Conservation (phyloP, 2,329 filamentous ascomycete genomes). For the Hysterium pulicare region DNA sequence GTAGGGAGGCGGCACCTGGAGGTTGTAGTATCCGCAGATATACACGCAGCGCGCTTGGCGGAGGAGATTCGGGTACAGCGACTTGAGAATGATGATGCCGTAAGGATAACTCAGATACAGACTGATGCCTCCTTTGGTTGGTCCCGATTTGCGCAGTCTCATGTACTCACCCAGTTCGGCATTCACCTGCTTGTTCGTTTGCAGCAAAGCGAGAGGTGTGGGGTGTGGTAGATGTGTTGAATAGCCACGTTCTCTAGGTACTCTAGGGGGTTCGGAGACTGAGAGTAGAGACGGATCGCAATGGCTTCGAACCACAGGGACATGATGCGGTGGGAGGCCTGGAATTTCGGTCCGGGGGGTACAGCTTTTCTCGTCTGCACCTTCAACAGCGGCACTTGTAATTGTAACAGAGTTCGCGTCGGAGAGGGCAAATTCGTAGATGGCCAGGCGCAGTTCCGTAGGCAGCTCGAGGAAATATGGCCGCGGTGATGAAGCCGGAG, state of each 20-base stretch:
- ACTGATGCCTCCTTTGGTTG: constrained; percentile 30
- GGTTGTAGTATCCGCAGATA: constrained; percentile 38
- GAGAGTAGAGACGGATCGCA: constrained; percentile 35
- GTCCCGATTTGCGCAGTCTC: constrained; percentile 10
- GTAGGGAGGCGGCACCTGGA: constrained; percentile 4
- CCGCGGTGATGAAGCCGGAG: not conserved
- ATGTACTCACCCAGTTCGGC: constrained; percentile 36
- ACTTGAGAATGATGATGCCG: constrained; percentile 39
- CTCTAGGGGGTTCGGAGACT: constrained; percentile 21
- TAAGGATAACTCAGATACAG: constrained; percentile 41
- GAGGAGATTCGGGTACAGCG: constrained; percentile 37
- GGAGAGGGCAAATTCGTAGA: constrained; percentile 40
- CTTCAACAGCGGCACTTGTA: constrained; percentile 33
- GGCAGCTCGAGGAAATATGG: constrained; percentile 29
- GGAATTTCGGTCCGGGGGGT: constrained; percentile 24
- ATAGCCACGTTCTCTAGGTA: constrained; percentile 3
- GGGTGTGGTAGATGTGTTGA: constrained; percentile 13
- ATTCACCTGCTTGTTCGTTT: constrained; percentile 32
- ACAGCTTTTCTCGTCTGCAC: constrained; percentile 18
- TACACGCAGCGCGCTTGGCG: constrained; percentile 40
- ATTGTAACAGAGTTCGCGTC: constrained; percentile 38
- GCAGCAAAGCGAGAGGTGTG: constrained; percentile 23
- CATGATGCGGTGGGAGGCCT: constrained; percentile 37
- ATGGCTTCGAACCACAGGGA: constrained; percentile 27
- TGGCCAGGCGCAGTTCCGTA: constrained; percentile 40